Base-by-base conservation (phyloP, 768 basidiomycete genomes). In the Lactarius tabidus region DNA sequence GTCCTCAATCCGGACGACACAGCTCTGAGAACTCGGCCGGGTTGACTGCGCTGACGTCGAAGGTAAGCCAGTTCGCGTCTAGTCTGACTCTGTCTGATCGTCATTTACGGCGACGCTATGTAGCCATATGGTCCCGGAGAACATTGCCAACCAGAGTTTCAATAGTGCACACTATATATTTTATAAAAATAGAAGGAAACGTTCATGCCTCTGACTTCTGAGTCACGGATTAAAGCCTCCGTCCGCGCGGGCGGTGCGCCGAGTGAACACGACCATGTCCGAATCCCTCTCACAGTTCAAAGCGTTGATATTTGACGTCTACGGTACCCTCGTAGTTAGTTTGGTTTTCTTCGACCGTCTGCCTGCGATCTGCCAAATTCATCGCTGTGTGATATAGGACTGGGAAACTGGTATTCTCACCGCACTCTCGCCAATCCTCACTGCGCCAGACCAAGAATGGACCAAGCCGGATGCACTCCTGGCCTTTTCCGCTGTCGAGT, bases 121-220 rank as follows among this genome's bases (percentile, higher is more conserved):
- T 65, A 97, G 92, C 95, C 95, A 36, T 95, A 93, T 71, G 95
- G 95, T 63, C 95, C 95, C 41, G 95, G 95, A 71, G 91, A 95
- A 74, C 86, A 86, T 73, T 97, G 95, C 76, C 78, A 77, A 69
- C 87, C 89, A 33, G 95, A 97, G 73, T 97, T 97, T 76, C 80
- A 83, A 70, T 92, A 87, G 36, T 57, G 51, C 52, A 48, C 35
- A 28, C 17, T 33, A 29, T 33, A 29, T 31, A 54, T 31, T 51
- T 20, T 51, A 43, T 55, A 48, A 12, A 52, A 39, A 31, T 63
- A 57, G 53, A 64, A 28, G 39, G 51, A 57, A 43, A 12, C 3
- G 38, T 39, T 53, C 38, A 56, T 39, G 31, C 54, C 23, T 48
- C 45, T 23, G 31, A 23, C 54, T 48, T 48, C 45, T 48, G 23